Percentiles rank a stretch among this genome's conserved stretches.
Evolutionary conservation across 2,329 filamentous ascomycete species (phyloP).

Genomic region (Beauveria varroae): DNA sequence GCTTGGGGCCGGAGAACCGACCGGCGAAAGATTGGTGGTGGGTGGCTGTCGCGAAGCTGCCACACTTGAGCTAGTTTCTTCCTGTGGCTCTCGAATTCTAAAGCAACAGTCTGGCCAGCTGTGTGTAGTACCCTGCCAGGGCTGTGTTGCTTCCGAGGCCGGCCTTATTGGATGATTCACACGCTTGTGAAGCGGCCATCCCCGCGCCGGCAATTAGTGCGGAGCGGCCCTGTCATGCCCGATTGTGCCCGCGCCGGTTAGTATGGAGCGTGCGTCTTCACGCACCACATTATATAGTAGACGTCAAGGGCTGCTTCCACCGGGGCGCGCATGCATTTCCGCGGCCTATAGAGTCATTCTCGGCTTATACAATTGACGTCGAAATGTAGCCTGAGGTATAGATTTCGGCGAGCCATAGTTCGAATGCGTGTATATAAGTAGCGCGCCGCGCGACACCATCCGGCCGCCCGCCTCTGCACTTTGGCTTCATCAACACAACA

Average conservation of each 20-base stretch:
- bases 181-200: too few relatives aligned
- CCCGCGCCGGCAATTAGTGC: background rate
- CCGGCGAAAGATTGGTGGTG: too few relatives aligned
- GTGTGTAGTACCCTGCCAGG: too few relatives aligned
- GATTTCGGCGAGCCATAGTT: too few relatives aligned
- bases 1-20: too few relatives aligned
- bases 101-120: too few relatives aligned
- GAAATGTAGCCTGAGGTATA: background rate
- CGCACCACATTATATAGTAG: background rate
- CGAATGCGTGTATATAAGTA: background rate
- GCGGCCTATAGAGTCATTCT: background rate
- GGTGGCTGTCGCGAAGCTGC: too few relatives aligned
- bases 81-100: too few relatives aligned
- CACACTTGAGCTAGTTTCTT: too few relatives aligned
- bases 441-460: background rate
- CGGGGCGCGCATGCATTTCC: background rate
- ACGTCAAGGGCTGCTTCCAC: background rate
- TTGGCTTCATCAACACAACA: background rate
- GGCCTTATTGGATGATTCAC: background rate
- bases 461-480: background rate
- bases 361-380: background rate
- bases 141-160: background rate
- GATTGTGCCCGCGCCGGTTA: background rate
- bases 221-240: background rate
- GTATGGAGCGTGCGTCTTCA: background rate